These are phyloP conservation scores for Ustilago bromivora DNA, from an alignment of 1,284 basidiomycete species.

Conservation along the genomic window DNA sequence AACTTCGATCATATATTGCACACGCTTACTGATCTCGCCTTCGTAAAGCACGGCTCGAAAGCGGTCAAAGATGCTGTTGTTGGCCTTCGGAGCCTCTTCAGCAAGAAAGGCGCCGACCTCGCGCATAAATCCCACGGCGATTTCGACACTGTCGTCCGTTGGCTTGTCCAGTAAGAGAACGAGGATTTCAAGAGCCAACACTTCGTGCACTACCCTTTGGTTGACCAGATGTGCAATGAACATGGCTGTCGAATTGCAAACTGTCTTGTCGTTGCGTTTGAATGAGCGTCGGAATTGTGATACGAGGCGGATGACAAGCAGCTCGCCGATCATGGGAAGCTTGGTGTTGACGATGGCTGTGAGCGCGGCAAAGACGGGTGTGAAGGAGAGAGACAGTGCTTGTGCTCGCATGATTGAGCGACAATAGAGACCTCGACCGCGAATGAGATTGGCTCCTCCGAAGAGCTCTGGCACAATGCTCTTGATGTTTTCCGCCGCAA, in stretches of 20 bases:
- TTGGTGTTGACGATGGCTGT: slow-evolving; percentile 97
- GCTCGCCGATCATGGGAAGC: slow-evolving; percentile 92
- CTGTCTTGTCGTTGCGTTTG: slow-evolving; percentile 97
- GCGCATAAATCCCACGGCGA: slow-evolving; percentile 95
- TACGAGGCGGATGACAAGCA: slow-evolving; percentile 87
- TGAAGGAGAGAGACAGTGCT: slow-evolving; percentile 93
- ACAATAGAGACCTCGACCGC: slow-evolving; percentile 67
- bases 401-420: slow-evolving; percentile 98
- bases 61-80: slow-evolving; percentile 90
- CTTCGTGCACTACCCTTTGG: slow-evolving; percentile 91
- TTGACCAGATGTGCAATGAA: slow-evolving; percentile 98
- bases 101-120: slow-evolving; percentile 95
- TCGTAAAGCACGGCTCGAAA: slow-evolving; percentile 97
- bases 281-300: slow-evolving; percentile 95
- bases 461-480: slow-evolving; percentile 85
- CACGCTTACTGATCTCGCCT: slow-evolving; percentile 90
- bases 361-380: slow-evolving; percentile 94
- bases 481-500: slow-evolving; percentile 89
- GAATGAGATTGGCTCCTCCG: slow-evolving; percentile 67
- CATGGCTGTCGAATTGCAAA: slow-evolving; percentile 92
- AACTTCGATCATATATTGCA: slow-evolving; percentile 99
- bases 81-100: slow-evolving; percentile 94
- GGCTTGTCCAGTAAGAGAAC: slow-evolving; percentile 93
- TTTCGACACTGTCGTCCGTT: slow-evolving; percentile 97
- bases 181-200: slow-evolving; percentile 93